phyloP scores from a whole-genome alignment of 1,139 yeast genomes.

The Sugiyamaella sp. region DNA sequence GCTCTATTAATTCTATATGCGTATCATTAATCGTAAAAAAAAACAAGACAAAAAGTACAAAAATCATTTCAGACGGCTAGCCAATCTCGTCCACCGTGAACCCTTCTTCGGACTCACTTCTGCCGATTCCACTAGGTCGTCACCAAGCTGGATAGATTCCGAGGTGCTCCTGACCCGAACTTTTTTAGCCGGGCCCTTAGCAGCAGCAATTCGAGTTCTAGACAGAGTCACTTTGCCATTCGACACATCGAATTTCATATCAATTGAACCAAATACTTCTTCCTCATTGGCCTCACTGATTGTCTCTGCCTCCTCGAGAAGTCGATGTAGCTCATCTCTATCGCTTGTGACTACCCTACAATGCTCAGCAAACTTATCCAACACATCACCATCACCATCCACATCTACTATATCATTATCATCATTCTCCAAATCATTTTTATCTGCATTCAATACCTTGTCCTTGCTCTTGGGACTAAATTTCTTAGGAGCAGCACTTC shows the following conservation, averaged over 20 bases:
- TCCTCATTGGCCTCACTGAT: constrained; percentile 18
- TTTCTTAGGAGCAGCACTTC: constrained; percentile 9
- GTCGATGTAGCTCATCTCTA: constrained; percentile 9
- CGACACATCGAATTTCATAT: constrained; percentile 18
- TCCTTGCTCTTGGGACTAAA: neutral
- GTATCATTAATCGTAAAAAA: constrained; percentile 16
- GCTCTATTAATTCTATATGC: constrained; percentile 19
- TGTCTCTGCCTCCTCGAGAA: constrained; percentile 14
- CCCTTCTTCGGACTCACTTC: constrained; percentile 11
- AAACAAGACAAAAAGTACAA: neutral
- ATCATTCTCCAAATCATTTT: constrained; percentile 3
- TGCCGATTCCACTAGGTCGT: neutral
- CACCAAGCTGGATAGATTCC: neutral
- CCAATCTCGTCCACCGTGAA: constrained; percentile 14
- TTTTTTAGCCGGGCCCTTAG: neutral
- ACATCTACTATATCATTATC: neutral
- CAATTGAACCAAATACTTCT: constrained; percentile 5
- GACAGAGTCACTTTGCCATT: constrained; percentile 20
- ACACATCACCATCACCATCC: constrained; percentile 1
- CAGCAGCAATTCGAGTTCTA: constrained; percentile 14
- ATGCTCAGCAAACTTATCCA: constrained; percentile 13
- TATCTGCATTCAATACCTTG: neutral
- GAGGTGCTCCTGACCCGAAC: neutral
- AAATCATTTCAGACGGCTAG: constrained; percentile 11
- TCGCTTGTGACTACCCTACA: constrained; percentile 9